Conservation (phyloP, 805 yeast species). For the Monosporozyma aerobia region DNA sequence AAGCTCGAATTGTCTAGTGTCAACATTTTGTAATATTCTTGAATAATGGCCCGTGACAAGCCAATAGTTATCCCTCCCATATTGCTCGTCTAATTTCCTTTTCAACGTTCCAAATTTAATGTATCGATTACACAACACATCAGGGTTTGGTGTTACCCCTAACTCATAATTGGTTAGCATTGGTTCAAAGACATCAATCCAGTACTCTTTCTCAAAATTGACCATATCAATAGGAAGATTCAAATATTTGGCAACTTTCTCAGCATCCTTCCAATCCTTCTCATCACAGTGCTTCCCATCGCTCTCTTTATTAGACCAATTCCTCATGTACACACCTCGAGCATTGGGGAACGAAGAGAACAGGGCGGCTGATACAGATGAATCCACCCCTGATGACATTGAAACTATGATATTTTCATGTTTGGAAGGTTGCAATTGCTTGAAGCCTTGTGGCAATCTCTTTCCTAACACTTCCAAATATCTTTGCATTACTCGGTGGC, state of each 20-base stretch:
- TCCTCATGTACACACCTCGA: slow-evolving; percentile 84
- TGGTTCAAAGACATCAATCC: slow-evolving; percentile 88
- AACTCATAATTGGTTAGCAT: slow-evolving; percentile 64
- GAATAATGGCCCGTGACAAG: slow-evolving; percentile 85
- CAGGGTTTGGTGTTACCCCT: slow-evolving; percentile 93
- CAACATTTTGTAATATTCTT: slow-evolving; percentile 32
- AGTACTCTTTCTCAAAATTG: slow-evolving; percentile 82
- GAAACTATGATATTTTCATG: slow-evolving; percentile 69
- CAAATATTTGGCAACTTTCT: slow-evolving; percentile 48
- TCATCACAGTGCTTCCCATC: slow-evolving; percentile 52
- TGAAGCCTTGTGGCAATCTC: slow-evolving; percentile 2
- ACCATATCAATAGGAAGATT: slow-evolving; percentile 65
- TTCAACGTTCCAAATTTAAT: slow-evolving; percentile 81
- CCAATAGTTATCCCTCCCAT: slow-evolving; percentile 53
- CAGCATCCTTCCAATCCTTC: slow-evolving; percentile 81
- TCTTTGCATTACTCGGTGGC: not conserved
- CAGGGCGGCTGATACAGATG: slow-evolving; percentile 75
- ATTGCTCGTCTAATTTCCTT: slow-evolving; percentile 39
- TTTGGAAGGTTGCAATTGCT: slow-evolving; percentile 30
- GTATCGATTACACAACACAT: slow-evolving; percentile 73
- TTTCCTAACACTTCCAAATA: not conserved
- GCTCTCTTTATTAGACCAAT: slow-evolving; percentile 55
- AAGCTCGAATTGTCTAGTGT: slow-evolving; percentile 35
- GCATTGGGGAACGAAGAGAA: slow-evolving; percentile 54
- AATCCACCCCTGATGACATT: slow-evolving; percentile 96